Percentiles rank a stretch among this genome's conserved stretches.
These are phyloP conservation scores for Rosa persica DNA, from an alignment of 306 rosid species.

Conservation along the genomic window DNA sequence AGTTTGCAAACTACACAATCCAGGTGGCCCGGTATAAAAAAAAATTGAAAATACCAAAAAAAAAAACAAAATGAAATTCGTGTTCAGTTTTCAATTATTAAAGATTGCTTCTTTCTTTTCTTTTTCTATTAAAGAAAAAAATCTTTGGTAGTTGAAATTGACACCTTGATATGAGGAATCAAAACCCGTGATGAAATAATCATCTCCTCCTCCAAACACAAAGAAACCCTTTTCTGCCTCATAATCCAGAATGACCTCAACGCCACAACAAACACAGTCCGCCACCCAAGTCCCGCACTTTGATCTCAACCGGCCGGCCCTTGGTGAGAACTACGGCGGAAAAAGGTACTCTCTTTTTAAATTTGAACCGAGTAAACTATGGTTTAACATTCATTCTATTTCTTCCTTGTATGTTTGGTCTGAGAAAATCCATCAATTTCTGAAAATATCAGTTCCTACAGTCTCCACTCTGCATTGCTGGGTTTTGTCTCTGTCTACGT, in stretches of 20 bases:
- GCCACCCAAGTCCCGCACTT: not conserved
- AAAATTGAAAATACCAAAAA: too few relatives aligned
- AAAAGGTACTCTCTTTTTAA: not conserved
- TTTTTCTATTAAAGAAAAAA: not conserved
- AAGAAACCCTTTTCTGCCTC: not conserved
- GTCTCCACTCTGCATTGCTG: not conserved
- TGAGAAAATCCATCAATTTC: not conserved
- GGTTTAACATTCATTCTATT: not conserved
- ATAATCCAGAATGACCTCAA: not conserved
- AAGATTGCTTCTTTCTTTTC: too few relatives aligned
- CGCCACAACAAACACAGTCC: not conserved
- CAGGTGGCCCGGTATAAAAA: too few relatives aligned
- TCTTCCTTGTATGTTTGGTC: not conserved
- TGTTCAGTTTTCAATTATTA: too few relatives aligned
- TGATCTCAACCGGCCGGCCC: not conserved
- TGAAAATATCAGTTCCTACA: not conserved
- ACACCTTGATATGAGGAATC: not conserved
- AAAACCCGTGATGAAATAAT: not conserved
- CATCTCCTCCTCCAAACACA: not conserved
- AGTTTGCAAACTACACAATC: too few relatives aligned
- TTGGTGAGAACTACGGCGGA: not conserved
- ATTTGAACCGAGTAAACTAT: not conserved
- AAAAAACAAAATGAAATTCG: too few relatives aligned
- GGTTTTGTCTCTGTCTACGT: not conserved
- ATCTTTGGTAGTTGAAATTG: not conserved